phyloP scores from a whole-genome alignment of 1,284 basidiomycete species.

The Marasmius tenuissimus region DNA sequence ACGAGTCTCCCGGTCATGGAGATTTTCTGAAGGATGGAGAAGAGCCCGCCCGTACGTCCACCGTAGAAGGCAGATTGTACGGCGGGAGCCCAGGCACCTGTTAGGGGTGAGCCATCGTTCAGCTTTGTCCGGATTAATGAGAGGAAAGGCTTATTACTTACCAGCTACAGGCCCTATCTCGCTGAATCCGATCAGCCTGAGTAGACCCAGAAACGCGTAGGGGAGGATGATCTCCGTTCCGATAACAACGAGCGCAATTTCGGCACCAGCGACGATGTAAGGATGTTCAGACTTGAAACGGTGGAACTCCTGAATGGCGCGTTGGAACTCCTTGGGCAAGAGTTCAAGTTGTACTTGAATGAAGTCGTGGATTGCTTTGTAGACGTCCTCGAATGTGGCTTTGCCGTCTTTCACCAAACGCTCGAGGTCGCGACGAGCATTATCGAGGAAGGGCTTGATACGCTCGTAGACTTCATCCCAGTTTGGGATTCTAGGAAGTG shows the following conservation, averaged over 20 bases:
- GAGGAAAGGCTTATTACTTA: background rate
- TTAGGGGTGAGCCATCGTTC: background rate
- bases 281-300: background rate
- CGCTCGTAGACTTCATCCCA: background rate
- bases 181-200: background rate
- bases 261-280: background rate
- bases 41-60: too few species aligned
- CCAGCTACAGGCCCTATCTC: background rate
- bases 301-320: background rate
- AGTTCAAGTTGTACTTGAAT: background rate
- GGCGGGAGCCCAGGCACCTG: too few species aligned
- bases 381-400: background rate
- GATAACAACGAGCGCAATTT: background rate
- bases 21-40: too few species aligned
- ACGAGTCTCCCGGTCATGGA: too few species aligned
- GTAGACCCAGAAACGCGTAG: background rate
- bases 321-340: background rate
- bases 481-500: background rate
- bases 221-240: background rate
- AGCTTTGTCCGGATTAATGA: background rate
- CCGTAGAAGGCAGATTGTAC: too few species aligned
- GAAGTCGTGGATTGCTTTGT: background rate
- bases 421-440: background rate
- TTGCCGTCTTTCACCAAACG: background rate
- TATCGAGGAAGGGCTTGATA: background rate